Base-by-base conservation (phyloP, 1,139 yeast genomes). In the Pichia sp. region DNA sequence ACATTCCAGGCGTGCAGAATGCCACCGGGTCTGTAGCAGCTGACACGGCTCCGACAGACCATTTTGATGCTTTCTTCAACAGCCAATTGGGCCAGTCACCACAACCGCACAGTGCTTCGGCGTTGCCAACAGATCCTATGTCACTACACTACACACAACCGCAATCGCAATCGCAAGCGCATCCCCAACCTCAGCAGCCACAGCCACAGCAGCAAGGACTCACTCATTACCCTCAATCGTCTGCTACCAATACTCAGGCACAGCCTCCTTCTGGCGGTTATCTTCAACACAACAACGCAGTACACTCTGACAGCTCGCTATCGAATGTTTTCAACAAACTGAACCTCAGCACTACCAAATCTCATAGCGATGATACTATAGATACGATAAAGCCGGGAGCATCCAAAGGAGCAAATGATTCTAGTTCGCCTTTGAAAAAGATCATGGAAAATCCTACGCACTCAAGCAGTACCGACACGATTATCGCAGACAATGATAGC, bases 1-100 rank as follows among this genome's bases (percentile, higher is more conserved):
- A 74, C 43, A 67, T 72, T 10, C 72, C 75, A 1, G 74, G 70
- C 2, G 53, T 63, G 45, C 58, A 51, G 3, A 13, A 31, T 3
- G 42, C 44, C 10, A 13, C 34, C 40, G 30, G 30, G 29, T 16
- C 50, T 10, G 7, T 8, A 16, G 13, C 40, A 6, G 38, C 30
- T 5, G n/a, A 40, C 10, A 5, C 43, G 8, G 47, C 52, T 13
- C 38, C 38, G 38, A 49, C 50, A 0, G 59, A 56, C 36, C 59
- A 56, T 45, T 56, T 56, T 54, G 59, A 56, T 43, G 59, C 51
- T 15, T 56, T 45, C 26, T 56, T 56, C 15, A 56, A 56, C 13
- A 45, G 40, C 11, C 58, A 54, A 29, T 41, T 56, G 23, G 26
- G 8, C 11, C 47, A 40, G 10, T 16, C 38, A 19, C 23, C 48